phyloP scores from a whole-genome alignment of 139 green algal genomes.

The Closterium sp. region DNA sequence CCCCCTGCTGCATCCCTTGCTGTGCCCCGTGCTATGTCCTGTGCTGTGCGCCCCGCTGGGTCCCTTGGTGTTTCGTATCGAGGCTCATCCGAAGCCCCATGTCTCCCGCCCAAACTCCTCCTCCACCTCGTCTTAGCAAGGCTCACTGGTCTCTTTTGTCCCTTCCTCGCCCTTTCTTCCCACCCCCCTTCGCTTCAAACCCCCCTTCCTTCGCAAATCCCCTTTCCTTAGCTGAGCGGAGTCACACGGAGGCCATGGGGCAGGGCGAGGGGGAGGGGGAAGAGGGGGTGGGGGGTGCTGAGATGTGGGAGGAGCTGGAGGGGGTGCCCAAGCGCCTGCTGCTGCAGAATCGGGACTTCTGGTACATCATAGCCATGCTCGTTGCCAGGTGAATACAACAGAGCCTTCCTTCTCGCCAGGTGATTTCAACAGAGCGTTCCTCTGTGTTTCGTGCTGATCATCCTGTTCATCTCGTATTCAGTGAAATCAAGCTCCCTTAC shows the following conservation, averaged over 20 bases:
- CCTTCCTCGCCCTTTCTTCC: not conserved
- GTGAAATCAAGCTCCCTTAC: too few relatives aligned
- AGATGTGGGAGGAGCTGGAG: conserved; percentile 1
- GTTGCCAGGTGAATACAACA: not conserved
- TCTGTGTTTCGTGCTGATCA: too few relatives aligned
- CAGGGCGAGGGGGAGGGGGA: conserved; percentile 8
- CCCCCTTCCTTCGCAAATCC: not conserved
- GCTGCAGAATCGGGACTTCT: conserved; percentile 18
- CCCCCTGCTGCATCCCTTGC: too few relatives aligned
- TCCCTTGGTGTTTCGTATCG: too few relatives aligned
- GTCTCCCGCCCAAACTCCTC: too few relatives aligned
- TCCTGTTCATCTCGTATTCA: too few relatives aligned
- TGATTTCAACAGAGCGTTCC: too few relatives aligned
- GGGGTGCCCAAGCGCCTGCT: conserved; percentile 4
- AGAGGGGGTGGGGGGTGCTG: not conserved
- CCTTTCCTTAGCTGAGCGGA: not conserved
- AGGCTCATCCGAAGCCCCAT: too few relatives aligned
- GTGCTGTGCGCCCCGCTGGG: too few relatives aligned
- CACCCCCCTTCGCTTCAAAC: not conserved
- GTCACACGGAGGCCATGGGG: not conserved
- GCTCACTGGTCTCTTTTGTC: not conserved
- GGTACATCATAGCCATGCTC: conserved; percentile 20
- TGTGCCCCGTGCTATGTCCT: too few relatives aligned
- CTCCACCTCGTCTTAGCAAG: not conserved
- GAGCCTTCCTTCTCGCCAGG: too few relatives aligned